phyloP scores from a whole-genome alignment of 495 filamentous ascomycete species.

The Xylaria nigripes region DNA sequence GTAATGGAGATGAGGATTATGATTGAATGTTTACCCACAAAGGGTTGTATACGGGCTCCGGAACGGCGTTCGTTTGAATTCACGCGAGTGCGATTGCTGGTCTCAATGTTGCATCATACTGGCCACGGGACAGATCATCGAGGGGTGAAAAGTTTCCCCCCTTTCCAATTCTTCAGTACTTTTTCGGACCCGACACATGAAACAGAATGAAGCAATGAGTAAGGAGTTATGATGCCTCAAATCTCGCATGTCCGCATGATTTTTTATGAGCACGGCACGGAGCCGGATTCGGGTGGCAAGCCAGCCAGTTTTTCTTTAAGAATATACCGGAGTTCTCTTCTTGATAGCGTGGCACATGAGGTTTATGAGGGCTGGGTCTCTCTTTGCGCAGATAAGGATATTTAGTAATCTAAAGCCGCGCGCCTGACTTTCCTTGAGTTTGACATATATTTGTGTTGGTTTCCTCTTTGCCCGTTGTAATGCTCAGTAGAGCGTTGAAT shows the following conservation, averaged over 20 bases:
- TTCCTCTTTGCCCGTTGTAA: too few relatives aligned
- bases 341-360: background rate
- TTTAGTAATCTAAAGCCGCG: background rate
- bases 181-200: background rate
- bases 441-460: background rate
- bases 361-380: background rate
- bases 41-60: too few relatives aligned
- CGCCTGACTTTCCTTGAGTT: background rate
- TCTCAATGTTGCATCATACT: too few relatives aligned
- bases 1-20: too few relatives aligned
- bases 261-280: background rate
- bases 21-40: too few relatives aligned
- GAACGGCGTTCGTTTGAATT: too few relatives aligned
- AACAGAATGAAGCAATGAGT: background rate
- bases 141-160: background rate
- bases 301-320: background rate
- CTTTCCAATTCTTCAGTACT: background rate
- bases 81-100: too few relatives aligned
- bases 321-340: background rate
- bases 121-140: too few relatives aligned
- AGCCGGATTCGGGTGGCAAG: background rate
- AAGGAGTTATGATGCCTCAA: background rate
- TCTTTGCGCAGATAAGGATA: background rate
- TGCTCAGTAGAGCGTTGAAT: background rate
- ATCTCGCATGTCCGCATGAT: background rate